Percentiles rank a stretch among this genome's conserved stretches.
phyloP scores from a whole-genome alignment of 192 early-diverging fungal species.

The Pecoramyces ruminantium region DNA sequence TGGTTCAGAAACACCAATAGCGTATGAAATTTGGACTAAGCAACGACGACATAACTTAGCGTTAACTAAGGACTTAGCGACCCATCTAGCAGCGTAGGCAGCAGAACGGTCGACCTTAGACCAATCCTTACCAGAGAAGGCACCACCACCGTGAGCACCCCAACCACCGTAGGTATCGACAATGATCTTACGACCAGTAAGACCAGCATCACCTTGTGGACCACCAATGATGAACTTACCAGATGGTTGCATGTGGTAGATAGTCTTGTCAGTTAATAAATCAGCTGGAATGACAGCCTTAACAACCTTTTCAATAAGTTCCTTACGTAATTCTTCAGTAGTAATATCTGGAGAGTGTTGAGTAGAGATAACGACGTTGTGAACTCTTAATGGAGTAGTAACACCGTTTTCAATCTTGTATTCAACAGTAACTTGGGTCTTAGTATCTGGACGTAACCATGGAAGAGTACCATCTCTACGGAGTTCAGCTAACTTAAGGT shows the following conservation, averaged over 20 bases:
- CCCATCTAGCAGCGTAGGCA: slow-evolving; percentile 93
- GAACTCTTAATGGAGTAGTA: slow-evolving; percentile 83
- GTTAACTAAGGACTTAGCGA: slow-evolving; percentile 90
- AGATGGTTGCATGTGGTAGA: slow-evolving; percentile 96
- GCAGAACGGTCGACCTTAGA: slow-evolving; percentile 99
- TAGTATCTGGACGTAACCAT: slow-evolving; percentile 97
- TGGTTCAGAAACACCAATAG: slow-evolving; percentile 95
- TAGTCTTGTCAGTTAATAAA: slow-evolving; percentile 69
- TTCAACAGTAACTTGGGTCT: slow-evolving; percentile 98
- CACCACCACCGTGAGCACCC: slow-evolving; percentile 93
- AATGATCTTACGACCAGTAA: slow-evolving; percentile 94
- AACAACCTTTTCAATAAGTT: slow-evolving; percentile 84
- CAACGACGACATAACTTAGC: slow-evolving; percentile 83
- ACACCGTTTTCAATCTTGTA: slow-evolving; percentile 92
- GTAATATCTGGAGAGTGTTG: slow-evolving; percentile 86
- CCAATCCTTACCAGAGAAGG: slow-evolving; percentile 99
- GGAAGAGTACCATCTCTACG: slow-evolving; percentile 75
- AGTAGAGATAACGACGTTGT: slow-evolving; percentile 93
- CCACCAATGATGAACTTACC: slow-evolving; percentile 99
- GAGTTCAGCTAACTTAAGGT: slow-evolving; percentile 86
- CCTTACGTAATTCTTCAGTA: slow-evolving; percentile 65
- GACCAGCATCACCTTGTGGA: slow-evolving; percentile 98
- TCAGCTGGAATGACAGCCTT: slow-evolving; percentile 82
- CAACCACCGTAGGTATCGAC: slow-evolving; percentile 83
- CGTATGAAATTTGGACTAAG: slow-evolving; percentile 94